These are phyloP conservation scores for Endocalyx cinctus DNA, from an alignment of 2,329 filamentous ascomycete genomes.

Conservation along the genomic window DNA sequence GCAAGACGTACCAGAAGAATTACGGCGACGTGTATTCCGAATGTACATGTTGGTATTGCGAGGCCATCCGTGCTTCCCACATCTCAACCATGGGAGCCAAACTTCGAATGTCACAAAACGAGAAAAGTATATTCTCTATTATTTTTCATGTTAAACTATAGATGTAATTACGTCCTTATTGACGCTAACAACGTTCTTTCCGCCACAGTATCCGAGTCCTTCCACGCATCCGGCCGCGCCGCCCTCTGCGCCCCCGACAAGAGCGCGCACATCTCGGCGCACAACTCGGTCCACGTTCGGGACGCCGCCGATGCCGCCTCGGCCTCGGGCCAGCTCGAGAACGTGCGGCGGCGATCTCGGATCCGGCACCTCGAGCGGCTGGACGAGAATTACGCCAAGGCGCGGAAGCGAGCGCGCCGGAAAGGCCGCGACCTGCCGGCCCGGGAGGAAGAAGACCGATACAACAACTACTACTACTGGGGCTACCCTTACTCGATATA, in stretches of 20 bases:
- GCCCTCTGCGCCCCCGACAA: conserved; percentile 49
- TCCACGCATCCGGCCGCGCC: conserved; percentile 45
- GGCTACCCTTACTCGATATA: conserved; percentile 48
- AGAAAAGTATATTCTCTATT: conserved; percentile 34
- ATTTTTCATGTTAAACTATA: not conserved
- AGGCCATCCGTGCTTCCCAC: conserved; percentile 58
- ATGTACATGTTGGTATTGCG: conserved; percentile 83
- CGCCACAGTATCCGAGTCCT: conserved; percentile 32
- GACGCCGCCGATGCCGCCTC: conserved; percentile 20
- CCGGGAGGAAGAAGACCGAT: conserved; percentile 43
- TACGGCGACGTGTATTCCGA: conserved; percentile 67
- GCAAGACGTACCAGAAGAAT: conserved; percentile 60
- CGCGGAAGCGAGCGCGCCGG: conserved; percentile 43
- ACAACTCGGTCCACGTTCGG: conserved; percentile 55
- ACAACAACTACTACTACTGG: conserved; percentile 45
- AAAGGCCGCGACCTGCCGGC: conserved; percentile 45
- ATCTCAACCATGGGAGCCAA: conserved; percentile 40
- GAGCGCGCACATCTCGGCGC: conserved; percentile 67
- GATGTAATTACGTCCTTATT: too few relatives aligned
- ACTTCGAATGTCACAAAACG: conserved; percentile 41
- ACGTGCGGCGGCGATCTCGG: conserved; percentile 32
- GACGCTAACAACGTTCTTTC: not conserved
- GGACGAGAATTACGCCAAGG: conserved; percentile 54
- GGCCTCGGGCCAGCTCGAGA: conserved; percentile 23
- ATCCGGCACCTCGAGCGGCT: conserved; percentile 29